Conservation (phyloP, 192 early-diverging fungal species). For the Backusella mclennaniae region DNA sequence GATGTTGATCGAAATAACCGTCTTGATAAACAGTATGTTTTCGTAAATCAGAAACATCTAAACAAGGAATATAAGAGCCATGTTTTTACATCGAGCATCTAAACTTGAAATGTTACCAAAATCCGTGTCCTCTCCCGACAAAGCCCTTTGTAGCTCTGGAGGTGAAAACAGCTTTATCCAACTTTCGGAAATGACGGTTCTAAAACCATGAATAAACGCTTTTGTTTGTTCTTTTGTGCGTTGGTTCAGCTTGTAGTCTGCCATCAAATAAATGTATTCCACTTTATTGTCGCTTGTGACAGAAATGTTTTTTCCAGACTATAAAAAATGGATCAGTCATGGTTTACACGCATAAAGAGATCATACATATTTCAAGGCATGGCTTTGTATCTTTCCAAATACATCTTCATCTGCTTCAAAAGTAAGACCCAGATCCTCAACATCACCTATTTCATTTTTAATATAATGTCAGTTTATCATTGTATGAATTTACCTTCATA, state of each 20-base stretch:
- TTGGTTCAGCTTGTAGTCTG: conserved; percentile 75
- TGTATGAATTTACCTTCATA: conserved; percentile 43
- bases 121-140: conserved; percentile 61
- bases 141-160: conserved; percentile 75
- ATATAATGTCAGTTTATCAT: background rate
- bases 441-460: conserved; percentile 38
- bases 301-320: conserved; percentile 50
- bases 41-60: conserved; percentile 62
- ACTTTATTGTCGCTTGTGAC: conserved; percentile 65
- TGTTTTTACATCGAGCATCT: background rate
- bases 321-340: background rate
- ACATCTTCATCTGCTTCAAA: conserved; percentile 61
- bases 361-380: conserved; percentile 38
- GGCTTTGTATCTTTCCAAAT: conserved; percentile 45
- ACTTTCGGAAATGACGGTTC: conserved; percentile 65
- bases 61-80: conserved; percentile 29
- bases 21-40: conserved; percentile 63
- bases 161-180: conserved; percentile 91
- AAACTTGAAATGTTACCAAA: conserved; percentile 44
- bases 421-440: conserved; percentile 62
- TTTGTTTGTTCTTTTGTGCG: conserved; percentile 62
- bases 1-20: conserved; percentile 71
- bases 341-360: background rate
- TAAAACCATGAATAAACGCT: conserved; percentile 73
- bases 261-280: conserved; percentile 72